Evolutionary conservation across 352 stramenopile species (phyloP).

Genomic region (Pythium scleroteichum): DNA sequence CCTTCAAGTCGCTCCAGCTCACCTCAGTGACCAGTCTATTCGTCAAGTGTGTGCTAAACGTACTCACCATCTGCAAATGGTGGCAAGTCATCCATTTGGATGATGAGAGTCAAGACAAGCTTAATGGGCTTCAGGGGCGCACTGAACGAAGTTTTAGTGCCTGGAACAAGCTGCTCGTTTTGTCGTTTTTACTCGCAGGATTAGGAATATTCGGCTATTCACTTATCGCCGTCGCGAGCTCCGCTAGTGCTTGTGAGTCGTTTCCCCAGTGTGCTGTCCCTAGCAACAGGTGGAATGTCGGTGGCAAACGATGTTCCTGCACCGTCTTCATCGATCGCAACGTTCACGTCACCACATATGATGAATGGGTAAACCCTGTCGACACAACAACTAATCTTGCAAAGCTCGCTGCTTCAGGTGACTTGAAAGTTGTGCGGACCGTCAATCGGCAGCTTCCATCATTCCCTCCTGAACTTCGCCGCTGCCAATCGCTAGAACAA

Average conservation of each 20-base stretch:
- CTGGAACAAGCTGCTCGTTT: too few relatives aligned
- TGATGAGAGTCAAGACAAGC: background rate
- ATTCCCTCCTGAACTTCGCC: constrained; percentile 7
- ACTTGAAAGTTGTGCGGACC: constrained; percentile 12
- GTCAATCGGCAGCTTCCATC: constrained; percentile 7
- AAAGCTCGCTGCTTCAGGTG: background rate
- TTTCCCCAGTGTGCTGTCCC: constrained; percentile 4
- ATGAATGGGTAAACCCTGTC: constrained; percentile 4
- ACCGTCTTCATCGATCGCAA: constrained; percentile 8
- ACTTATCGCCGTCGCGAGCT: background rate
- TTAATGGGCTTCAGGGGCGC: background rate
- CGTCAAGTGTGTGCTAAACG: constrained; percentile 36
- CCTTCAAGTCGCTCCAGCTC: constrained; percentile 43
- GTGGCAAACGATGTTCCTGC: constrained; percentile 5
- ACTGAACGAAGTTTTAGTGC: background rate
- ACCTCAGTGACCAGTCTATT: constrained; percentile 26
- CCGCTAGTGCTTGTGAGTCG: background rate
- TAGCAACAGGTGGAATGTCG: constrained; percentile 10
- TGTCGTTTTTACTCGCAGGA: too few relatives aligned
- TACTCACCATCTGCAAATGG: constrained; percentile 43
- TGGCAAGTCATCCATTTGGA: constrained; percentile 30
- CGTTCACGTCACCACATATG: background rate
- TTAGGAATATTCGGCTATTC: too few relatives aligned
- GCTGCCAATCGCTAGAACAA: constrained; percentile 9
- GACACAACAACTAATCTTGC: constrained; percentile 3